Evolutionary conservation across 768 basidiomycete species (phyloP).

Genomic region (Cubamyces lactineus): DNA sequence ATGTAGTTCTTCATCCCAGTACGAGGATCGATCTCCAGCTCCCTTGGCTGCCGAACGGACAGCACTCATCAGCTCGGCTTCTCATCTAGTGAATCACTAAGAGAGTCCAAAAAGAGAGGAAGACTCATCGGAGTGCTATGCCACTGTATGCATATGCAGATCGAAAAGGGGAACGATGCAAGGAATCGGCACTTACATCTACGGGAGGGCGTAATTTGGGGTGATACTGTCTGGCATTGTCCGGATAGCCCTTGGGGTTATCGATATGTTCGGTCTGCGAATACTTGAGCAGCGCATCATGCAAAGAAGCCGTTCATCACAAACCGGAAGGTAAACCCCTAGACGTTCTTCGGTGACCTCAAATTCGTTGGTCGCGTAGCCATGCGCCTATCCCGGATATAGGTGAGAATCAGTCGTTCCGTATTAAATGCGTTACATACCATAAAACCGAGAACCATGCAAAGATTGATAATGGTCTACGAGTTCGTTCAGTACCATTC

Average conservation of each 20-base stretch:
- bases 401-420: not conserved
- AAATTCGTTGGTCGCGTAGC: conserved; percentile 82
- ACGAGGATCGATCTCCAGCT: conserved; percentile 80
- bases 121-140: no score
- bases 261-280: conserved; percentile 83
- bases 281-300: not conserved
- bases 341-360: conserved; percentile 85
- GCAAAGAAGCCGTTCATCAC: conserved; percentile 26
- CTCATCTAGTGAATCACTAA: no score
- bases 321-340: conserved; percentile 81
- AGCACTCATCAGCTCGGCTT: no score
- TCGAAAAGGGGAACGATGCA: not conserved
- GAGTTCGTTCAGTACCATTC: not conserved
- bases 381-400: conserved; percentile 56
- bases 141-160: not conserved
- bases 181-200: conserved; percentile 48
- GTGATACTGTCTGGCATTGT: conserved; percentile 81
- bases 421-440: conserved; percentile 42
- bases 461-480: conserved; percentile 84
- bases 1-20: conserved; percentile 98
- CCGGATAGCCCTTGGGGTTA: conserved; percentile 89
- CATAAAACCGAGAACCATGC: conserved; percentile 91
- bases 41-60: conserved; percentile 57
- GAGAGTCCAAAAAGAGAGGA: not conserved
- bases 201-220: conserved; percentile 80